A percentile compares a stretch with the other conserved stretches of the same genome.
These are phyloP conservation scores for Prunus yedoensis DNA, from an alignment of 331 rosid species.

Conservation along the genomic window DNA sequence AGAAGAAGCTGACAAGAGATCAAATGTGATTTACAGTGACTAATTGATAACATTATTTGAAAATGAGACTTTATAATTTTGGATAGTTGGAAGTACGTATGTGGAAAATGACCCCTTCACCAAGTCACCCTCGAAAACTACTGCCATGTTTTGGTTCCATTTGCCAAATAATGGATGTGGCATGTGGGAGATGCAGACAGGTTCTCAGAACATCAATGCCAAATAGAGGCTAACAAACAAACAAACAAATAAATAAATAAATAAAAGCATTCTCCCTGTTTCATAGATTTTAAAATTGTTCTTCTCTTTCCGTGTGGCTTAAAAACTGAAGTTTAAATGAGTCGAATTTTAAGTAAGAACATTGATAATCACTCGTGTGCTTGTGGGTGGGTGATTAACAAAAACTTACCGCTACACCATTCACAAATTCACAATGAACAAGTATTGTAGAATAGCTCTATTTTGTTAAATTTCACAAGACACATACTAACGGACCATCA, in stretches of 20 bases:
- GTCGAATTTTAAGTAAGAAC: too few relatives aligned
- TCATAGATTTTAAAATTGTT: background rate
- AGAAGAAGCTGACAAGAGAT: background rate
- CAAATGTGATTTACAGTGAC: background rate
- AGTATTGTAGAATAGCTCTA: background rate
- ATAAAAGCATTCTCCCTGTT: too few relatives aligned
- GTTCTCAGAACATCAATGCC: background rate
- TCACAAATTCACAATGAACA: background rate
- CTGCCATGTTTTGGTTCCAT: background rate
- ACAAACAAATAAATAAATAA: too few relatives aligned
- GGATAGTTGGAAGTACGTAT: background rate
- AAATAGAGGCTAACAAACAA: too few relatives aligned
- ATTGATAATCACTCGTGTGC: background rate
- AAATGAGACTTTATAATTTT: background rate
- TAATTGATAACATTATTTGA: background rate
- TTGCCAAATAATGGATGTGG: slow-evolving; percentile 8
- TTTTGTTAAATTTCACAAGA: background rate
- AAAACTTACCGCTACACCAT: too few relatives aligned
- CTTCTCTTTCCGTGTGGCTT: background rate
- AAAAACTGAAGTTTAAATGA: too few relatives aligned
- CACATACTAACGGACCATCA: too few relatives aligned
- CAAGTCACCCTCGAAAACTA: background rate
- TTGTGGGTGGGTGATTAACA: background rate
- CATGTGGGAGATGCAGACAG: background rate
- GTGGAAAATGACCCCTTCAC: background rate